A percentile compares a stretch with the other conserved stretches of the same genome.
Evolutionary conservation across 1,284 basidiomycete genomes (phyloP).

Genomic region (Ceratobasidium sp.): DNA sequence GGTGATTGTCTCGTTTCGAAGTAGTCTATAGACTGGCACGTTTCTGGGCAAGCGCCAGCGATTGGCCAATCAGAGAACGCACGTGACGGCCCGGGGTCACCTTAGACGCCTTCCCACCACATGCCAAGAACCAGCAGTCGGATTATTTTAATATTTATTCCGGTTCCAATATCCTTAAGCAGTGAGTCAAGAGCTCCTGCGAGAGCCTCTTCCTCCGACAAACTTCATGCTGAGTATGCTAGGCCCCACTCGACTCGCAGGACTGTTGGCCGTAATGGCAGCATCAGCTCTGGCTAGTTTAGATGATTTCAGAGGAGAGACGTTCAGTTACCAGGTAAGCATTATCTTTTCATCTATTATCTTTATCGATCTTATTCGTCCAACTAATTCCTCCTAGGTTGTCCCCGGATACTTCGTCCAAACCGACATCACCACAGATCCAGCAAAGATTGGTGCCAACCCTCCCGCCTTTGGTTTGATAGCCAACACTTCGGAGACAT

Average conservation of each 20-base stretch:
- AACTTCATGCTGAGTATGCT: neutral
- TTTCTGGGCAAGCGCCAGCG: neutral
- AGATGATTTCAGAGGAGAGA: slow-evolving; percentile 10
- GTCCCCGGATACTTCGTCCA: slow-evolving; percentile 61
- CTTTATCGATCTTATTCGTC: neutral
- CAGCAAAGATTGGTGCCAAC: slow-evolving; percentile 53
- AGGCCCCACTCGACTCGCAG: neutral
- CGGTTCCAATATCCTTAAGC: neutral
- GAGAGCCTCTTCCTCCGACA: neutral
- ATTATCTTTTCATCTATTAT: neutral
- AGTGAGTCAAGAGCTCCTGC: neutral
- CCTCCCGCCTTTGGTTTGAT: slow-evolving; percentile 72
- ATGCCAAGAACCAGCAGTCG: slow-evolving; percentile 10
- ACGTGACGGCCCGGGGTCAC: neutral
- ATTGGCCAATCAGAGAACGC: neutral
- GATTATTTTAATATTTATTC: neutral
- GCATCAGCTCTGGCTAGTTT: neutral
- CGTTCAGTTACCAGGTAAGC: slow-evolving; percentile 37
- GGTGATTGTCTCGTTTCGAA: neutral
- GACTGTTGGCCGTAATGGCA: slow-evolving; percentile 5
- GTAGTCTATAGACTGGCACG: neutral
- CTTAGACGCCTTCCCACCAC: neutral
- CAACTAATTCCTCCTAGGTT: no score
- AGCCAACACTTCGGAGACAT: slow-evolving; percentile 63
- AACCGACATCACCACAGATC: slow-evolving; percentile 52